Evolutionary conservation across 108 stramenopile genomes (phyloP).

Genomic region (Fragilariopsis cylindrus): DNA sequence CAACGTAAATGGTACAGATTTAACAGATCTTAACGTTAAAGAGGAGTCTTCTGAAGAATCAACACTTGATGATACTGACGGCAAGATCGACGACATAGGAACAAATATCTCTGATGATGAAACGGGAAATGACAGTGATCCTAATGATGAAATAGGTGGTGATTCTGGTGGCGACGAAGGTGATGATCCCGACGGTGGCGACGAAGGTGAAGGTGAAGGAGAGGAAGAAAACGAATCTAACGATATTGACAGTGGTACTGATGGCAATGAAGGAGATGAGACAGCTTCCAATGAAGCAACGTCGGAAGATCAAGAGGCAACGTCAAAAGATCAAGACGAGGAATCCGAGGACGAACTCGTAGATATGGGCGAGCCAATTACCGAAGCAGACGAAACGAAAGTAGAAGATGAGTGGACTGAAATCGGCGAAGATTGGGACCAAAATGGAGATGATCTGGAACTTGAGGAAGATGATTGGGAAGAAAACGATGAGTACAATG

Average conservation of each 20-base stretch:
- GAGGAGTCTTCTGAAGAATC: slow-evolving; percentile 6
- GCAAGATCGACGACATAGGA: not conserved
- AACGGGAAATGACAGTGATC: not conserved
- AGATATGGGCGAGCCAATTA: not conserved
- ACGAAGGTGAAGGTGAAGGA: slow-evolving; percentile 1
- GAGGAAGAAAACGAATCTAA: not conserved
- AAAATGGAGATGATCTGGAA: not conserved
- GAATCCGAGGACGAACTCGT: not conserved
- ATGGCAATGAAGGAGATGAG: slow-evolving; percentile 1
- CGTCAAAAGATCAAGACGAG: not conserved
- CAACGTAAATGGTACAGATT: not conserved
- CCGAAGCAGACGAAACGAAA: not conserved
- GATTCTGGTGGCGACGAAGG: not conserved
- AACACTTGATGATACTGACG: not conserved
- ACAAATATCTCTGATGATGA: not conserved
- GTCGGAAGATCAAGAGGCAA: not conserved
- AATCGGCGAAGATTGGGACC: not conserved
- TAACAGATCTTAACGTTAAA: not conserved
- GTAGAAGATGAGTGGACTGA: not conserved
- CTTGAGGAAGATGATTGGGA: slow-evolving; percentile 1
- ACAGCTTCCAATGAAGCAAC: slow-evolving; percentile 1
- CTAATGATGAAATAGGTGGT: not conserved
- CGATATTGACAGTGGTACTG: not conserved
- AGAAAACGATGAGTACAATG: slow-evolving; percentile 5
- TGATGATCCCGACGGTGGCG: not conserved